Evolutionary conservation across 2,329 filamentous ascomycete genomes (phyloP).

Genomic region (Calonectria pteridis): DNA sequence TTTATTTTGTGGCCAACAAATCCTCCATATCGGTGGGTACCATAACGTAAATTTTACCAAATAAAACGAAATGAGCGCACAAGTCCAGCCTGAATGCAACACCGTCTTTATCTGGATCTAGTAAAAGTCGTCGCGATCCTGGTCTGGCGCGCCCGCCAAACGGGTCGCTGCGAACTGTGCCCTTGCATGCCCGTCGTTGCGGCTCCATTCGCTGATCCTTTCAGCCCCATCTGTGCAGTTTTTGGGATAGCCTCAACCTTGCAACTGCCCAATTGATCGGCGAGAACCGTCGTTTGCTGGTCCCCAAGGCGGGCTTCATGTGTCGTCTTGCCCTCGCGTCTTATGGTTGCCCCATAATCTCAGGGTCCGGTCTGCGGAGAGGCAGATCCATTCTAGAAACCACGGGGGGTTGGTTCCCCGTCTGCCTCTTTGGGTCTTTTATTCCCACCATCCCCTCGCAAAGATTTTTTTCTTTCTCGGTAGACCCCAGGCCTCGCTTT

Average conservation of each 20-base stretch:
- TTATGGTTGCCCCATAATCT: neutral
- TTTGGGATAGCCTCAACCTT: constrained; percentile 9
- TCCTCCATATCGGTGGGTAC: neutral
- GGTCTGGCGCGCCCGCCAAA: too few species aligned
- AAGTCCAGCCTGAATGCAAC: neutral
- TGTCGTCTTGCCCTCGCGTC: neutral
- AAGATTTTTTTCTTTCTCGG: neutral
- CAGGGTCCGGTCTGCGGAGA: neutral
- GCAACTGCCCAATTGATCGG: neutral
- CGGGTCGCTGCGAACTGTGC: neutral
- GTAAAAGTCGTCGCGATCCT: neutral
- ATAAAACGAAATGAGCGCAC: neutral
- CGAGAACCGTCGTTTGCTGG: neutral
- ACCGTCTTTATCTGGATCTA: neutral
- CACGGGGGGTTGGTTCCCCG: neutral
- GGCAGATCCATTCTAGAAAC: neutral
- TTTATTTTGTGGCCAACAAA: neutral
- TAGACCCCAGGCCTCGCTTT: neutral
- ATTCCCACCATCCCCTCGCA: neutral
- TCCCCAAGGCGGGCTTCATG: neutral
- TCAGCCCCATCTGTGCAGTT: neutral
- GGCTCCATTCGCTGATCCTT: neutral
- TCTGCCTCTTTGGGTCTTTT: neutral
- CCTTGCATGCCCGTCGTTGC: neutral
- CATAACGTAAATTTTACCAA: constrained; percentile 2